Percentiles rank a stretch among this genome's conserved stretches.
Conservation (phyloP, 2,329 filamentous ascomycete species). For the Westerdykella sp. region DNA sequence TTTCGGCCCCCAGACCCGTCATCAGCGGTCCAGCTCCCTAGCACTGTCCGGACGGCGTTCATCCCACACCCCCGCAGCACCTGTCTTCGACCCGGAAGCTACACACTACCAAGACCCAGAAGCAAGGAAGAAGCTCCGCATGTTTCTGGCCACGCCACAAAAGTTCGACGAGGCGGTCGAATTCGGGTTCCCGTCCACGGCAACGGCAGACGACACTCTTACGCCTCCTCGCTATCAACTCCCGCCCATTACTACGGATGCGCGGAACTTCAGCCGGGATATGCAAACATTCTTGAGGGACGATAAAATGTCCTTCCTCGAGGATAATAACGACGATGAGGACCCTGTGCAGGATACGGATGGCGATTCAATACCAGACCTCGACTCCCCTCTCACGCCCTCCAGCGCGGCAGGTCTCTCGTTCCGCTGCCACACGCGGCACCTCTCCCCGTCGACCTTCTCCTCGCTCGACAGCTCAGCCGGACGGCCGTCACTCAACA, state of each 20-base stretch:
- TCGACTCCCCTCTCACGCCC: constrained; percentile 31
- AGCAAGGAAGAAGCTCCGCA: constrained; percentile 75
- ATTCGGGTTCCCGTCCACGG: constrained; percentile 73
- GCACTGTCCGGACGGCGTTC: constrained; percentile 25
- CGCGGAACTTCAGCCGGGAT: constrained; percentile 44
- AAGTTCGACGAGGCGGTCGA: constrained; percentile 95
- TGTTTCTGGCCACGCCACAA: constrained; percentile 80
- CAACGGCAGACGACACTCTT: constrained; percentile 12
- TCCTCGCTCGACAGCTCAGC: constrained; percentile 21
- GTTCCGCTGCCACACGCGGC: constrained; percentile 16
- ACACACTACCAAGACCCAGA: constrained; percentile 88
- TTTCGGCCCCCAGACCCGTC: constrained; percentile 26
- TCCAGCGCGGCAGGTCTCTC: constrained; percentile 21
- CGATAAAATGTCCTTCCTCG: constrained; percentile 45
- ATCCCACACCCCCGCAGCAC: constrained; percentile 20
- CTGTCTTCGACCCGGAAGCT: constrained; percentile 57
- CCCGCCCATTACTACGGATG: constrained; percentile 33
- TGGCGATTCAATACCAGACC: neutral
- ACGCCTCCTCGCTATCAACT: constrained; percentile 22
- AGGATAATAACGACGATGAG: constrained; percentile 26
- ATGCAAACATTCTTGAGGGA: constrained; percentile 55
- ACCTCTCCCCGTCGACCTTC: constrained; percentile 26
- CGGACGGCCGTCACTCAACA: constrained; percentile 11
- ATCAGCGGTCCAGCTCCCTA: constrained; percentile 27
- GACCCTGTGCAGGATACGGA: constrained; percentile 8